Evolutionary conservation across 1,139 yeast species (phyloP), one percentile per base, ranked within the genome.

Genomic region (Diutina siamensis): DNA sequence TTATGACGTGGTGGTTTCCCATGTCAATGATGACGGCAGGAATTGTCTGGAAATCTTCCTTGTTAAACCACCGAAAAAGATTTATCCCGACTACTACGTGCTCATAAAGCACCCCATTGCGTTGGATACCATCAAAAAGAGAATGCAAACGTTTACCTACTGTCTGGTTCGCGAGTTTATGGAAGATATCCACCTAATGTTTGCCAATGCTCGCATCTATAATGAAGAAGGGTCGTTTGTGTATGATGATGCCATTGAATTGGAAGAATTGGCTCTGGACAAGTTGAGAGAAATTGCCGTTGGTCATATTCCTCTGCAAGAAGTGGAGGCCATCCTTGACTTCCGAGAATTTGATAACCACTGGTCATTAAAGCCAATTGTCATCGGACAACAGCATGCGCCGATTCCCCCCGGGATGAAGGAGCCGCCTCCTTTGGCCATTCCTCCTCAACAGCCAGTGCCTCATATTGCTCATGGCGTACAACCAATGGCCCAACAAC

Each of bases 191-290:
- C 82, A 81, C 52, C 71, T 80, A 53, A 84, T 89, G 77, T 84
- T 85, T 61, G 71, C 76, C 48, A 89, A 89, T 61, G 97, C 97
- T 1, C 72, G 81, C 51, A 75, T 77, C n/a, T 89, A 87, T 60
- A 89, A 89, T 56, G 94, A 87, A 56, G 95, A 85, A 59, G 95
- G 94, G 0, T 85, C 95, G 1, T 61, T 81, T 49, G 87, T 89
- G 17, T 85, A 80, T 55, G 73, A 77, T 49, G 96, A 88, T 63
- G 94, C 97, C 1, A 64, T 72, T 35, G 70, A 65, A 20, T 64
- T 89, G 53, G 92, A 86, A 58, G 62, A 66, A 12, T 59, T 76
- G 48, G 76, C 71, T 1, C 52, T 58, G 42, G 59, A 59, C 13
- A 62, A 61, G 49, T 65, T 63, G 51, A 56, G 54, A 44, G 71